These are phyloP conservation scores for Iris pallida DNA, from an alignment of 116 monocot species.

Conservation along the genomic window DNA sequence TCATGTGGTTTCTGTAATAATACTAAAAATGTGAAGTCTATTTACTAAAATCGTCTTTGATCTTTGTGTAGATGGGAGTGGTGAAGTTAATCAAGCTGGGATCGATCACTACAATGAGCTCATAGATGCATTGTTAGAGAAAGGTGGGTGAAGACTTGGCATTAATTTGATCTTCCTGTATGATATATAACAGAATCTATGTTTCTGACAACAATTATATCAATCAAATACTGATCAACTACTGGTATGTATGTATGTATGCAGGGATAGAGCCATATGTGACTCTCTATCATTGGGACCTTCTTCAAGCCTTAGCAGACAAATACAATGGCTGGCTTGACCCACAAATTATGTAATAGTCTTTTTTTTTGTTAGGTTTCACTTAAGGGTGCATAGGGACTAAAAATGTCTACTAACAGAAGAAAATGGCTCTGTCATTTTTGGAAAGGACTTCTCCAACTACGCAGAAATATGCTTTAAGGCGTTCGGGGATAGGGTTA, in stretches of 20 bases:
- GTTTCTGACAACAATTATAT: neutral
- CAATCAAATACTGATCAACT: neutral
- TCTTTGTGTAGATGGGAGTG: conserved; percentile 52
- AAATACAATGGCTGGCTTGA: conserved; percentile 82
- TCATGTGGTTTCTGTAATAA: too few relatives aligned
- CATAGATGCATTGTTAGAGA: conserved; percentile 60
- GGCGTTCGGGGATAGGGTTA: conserved; percentile 78
- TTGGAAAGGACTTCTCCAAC: conserved; percentile 55
- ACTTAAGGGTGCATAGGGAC: too few relatives aligned
- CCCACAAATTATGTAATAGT: conserved; percentile 69
- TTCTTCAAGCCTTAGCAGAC: conserved; percentile 85
- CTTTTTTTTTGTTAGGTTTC: neutral
- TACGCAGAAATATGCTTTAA: conserved; percentile 75
- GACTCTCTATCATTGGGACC: conserved; percentile 96
- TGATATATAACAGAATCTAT: too few relatives aligned
- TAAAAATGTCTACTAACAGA: too few relatives aligned
- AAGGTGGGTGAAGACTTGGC: conserved; percentile 35
- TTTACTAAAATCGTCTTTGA: too few relatives aligned
- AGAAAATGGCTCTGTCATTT: neutral
- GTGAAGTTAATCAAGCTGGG: conserved; percentile 59
- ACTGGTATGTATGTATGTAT: too few relatives aligned
- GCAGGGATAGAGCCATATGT: conserved; percentile 90
- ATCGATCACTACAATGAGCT: conserved; percentile 70
- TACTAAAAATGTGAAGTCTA: too few relatives aligned
- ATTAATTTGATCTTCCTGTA: too few relatives aligned